Evolutionary conservation across 345 rosid genomes (phyloP).

Genomic region (Euphorbia lathyris): DNA sequence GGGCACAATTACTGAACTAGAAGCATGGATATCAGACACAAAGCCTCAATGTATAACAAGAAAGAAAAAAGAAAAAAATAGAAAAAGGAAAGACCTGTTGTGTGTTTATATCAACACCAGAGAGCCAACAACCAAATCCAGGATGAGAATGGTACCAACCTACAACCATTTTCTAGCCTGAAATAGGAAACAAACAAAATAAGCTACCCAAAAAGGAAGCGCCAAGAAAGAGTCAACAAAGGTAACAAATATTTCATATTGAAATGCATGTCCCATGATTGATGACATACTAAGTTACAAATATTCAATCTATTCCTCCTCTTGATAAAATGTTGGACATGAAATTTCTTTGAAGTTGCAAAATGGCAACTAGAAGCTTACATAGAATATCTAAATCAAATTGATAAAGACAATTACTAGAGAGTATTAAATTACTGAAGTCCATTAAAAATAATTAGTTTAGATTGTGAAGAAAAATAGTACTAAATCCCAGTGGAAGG

Average conservation of each 20-base stretch:
- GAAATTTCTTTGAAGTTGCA: too few species aligned
- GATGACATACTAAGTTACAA: too few species aligned
- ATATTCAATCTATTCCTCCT: too few species aligned
- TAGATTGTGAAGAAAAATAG: too few species aligned
- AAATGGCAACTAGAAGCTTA: neutral
- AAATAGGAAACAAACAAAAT: constrained; percentile 21
- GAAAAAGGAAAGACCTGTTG: constrained; percentile 62
- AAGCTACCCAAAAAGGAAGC: neutral
- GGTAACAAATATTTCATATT: neutral
- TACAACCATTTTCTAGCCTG: constrained; percentile 99
- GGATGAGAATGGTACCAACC: constrained; percentile 99
- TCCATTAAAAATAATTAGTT: neutral
- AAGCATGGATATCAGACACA: neutral
- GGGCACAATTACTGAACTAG: neutral
- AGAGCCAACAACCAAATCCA: constrained; percentile 99
- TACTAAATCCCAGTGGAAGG: too few species aligned
- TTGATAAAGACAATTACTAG: neutral
- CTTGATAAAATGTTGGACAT: too few species aligned
- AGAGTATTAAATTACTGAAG: neutral
- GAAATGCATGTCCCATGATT: too few species aligned
- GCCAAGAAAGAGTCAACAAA: neutral
- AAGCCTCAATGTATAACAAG: too few species aligned
- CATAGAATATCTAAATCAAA: neutral
- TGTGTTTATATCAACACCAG: constrained; percentile 97
- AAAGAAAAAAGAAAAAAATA: neutral